Percentiles rank a stretch among this genome's conserved stretches.
Evolutionary conservation across 352 stramenopile species (phyloP).

Genomic region (Globisporangium splendens): DNA sequence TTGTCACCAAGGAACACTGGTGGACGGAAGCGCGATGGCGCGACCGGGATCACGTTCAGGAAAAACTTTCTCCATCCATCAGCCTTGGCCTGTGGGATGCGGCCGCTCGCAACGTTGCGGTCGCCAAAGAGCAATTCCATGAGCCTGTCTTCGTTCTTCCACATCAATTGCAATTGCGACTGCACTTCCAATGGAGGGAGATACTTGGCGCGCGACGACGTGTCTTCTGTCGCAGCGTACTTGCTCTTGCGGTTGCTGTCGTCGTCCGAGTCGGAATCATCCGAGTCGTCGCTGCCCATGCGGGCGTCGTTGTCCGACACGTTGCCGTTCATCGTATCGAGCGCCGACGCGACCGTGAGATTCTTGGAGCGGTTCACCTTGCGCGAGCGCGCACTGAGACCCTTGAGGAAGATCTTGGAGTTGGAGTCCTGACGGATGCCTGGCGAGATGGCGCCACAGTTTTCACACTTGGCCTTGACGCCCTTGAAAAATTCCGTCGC

Average conservation of each 20-base stretch:
- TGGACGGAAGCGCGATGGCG: slow-evolving; percentile 97
- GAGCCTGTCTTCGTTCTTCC: slow-evolving; percentile 89
- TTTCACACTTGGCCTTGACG: slow-evolving; percentile 94
- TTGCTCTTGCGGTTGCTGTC: slow-evolving; percentile 46
- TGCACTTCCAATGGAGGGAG: slow-evolving; percentile 95
- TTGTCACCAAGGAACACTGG: slow-evolving; percentile 95
- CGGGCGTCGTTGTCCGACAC: slow-evolving; percentile 35
- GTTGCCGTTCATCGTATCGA: slow-evolving; percentile 80
- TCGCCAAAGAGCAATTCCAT: slow-evolving; percentile 93
- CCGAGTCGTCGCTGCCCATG: slow-evolving; percentile 42
- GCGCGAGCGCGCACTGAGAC: slow-evolving; percentile 70
- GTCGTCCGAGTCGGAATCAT: slow-evolving; percentile 77
- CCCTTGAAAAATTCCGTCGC: slow-evolving; percentile 89
- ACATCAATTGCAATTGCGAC: slow-evolving; percentile 94
- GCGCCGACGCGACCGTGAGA: slow-evolving; percentile 70
- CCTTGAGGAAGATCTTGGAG: slow-evolving; percentile 97
- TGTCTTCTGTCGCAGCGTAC: slow-evolving; percentile 59
- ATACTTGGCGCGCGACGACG: slow-evolving; percentile 87
- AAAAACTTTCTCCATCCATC: slow-evolving; percentile 95
- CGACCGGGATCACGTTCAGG: slow-evolving; percentile 94
- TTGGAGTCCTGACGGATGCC: slow-evolving; percentile 95
- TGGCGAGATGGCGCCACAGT: slow-evolving; percentile 95
- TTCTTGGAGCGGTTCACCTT: slow-evolving; percentile 85
- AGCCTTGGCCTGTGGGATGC: slow-evolving; percentile 20
- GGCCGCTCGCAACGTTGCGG: slow-evolving; percentile 63